These are phyloP conservation scores for Ustilago sp. DNA, from an alignment of 1,284 basidiomycete genomes.

Conservation along the genomic window DNA sequence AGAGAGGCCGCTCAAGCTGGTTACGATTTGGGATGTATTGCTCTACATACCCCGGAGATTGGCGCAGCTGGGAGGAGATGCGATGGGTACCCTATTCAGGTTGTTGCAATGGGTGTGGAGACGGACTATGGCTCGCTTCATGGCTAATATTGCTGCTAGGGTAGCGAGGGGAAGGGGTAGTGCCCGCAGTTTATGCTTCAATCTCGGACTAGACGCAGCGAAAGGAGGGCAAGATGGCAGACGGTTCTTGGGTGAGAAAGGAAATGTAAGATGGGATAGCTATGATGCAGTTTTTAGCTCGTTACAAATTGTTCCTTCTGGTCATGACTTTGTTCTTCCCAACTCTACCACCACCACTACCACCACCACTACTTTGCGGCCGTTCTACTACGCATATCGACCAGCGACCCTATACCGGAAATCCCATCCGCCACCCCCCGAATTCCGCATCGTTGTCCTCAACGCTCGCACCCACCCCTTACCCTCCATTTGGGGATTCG, in stretches of 20 bases:
- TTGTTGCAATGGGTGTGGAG: slow-evolving; percentile 5
- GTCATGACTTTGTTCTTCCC: slow-evolving; percentile 72
- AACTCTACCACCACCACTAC: slow-evolving; percentile 1
- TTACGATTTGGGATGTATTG: slow-evolving; percentile 51
- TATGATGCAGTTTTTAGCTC: slow-evolving; percentile 46
- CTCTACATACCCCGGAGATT: slow-evolving; percentile 48
- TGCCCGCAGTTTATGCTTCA: slow-evolving; percentile 1
- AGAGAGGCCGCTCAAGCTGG: slow-evolving; percentile 46
- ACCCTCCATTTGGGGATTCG: slow-evolving; percentile 51
- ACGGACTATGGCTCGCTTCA: slow-evolving; percentile 6
- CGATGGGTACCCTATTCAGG: neutral
- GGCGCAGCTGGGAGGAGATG: slow-evolving; percentile 36
- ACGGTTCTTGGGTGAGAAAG: slow-evolving; percentile 27
- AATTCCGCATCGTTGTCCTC: slow-evolving; percentile 84
- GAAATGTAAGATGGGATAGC: slow-evolving; percentile 29
- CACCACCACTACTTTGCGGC: slow-evolving; percentile 60
- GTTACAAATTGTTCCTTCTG: slow-evolving; percentile 81
- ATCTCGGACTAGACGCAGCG: slow-evolving; percentile 6
- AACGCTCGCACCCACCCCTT: slow-evolving; percentile 50
- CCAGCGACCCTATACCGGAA: slow-evolving; percentile 86
- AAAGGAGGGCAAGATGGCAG: slow-evolving; percentile 16
- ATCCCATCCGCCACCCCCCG: slow-evolving; percentile 81
- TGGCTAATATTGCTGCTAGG: neutral
- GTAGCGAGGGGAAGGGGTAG: neutral
- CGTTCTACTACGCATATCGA: slow-evolving; percentile 92